These are phyloP conservation scores for Boletus insuetus DNA, from an alignment of 768 basidiomycete species.

Conservation along the genomic window DNA sequence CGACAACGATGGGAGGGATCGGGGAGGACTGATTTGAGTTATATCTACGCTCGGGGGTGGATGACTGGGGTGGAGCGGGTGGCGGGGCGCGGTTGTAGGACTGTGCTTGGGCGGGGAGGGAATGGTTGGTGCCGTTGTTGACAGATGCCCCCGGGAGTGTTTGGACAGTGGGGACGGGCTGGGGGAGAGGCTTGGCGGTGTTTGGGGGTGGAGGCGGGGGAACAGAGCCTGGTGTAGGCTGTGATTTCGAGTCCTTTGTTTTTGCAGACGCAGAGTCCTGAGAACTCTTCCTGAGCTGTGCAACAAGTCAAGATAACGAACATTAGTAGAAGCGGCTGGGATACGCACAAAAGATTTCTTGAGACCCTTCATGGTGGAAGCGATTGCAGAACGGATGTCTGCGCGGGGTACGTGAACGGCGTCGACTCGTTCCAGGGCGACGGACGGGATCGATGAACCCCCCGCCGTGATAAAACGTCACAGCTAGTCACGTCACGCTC, in stretches of 20 bases:
- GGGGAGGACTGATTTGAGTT: conserved; percentile 40
- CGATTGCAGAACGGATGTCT: conserved; percentile 10
- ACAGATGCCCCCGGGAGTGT: conserved; percentile 36
- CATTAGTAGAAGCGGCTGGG: conserved; percentile 1
- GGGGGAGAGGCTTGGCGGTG: conserved; percentile 63
- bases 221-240: conserved; percentile 36
- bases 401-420: not conserved
- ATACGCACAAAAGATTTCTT: conserved; percentile 74
- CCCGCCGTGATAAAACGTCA: conserved; percentile 32
- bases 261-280: conserved; percentile 65
- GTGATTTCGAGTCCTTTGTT: conserved; percentile 59
- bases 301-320: conserved; percentile 23
- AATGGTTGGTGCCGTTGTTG: conserved; percentile 38
- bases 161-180: conserved; percentile 40
- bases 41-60: conserved; percentile 61
- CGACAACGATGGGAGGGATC: conserved; percentile 83
- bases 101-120: conserved; percentile 39
- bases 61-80: conserved; percentile 37
- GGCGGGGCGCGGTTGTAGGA: conserved; percentile 44
- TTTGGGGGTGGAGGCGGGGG: conserved; percentile 65
- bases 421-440: conserved; percentile 20
- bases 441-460: conserved; percentile 41
- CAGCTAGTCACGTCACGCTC: conserved; percentile 30
- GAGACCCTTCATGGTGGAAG: conserved; percentile 67
- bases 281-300: conserved; percentile 68